Conservation (phyloP, 1,284 basidiomycete genomes). For the Gomphus sp. region DNA sequence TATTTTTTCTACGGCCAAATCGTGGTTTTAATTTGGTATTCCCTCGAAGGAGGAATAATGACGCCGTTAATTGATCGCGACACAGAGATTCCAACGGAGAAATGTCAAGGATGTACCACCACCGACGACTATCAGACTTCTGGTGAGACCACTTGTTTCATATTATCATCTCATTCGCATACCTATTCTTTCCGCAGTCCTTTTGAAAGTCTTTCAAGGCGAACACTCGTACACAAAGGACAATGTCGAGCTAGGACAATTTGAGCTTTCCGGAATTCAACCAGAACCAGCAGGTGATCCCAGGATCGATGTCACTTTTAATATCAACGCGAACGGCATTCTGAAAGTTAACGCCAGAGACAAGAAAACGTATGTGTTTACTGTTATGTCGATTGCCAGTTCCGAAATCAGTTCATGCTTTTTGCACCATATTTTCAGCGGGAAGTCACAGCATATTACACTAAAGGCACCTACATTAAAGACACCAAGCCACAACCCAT, state of each 20-base stretch:
- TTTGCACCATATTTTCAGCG: conserved; percentile 24
- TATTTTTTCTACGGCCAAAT: background rate
- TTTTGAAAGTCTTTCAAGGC: conserved; percentile 70
- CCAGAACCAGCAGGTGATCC: conserved; percentile 48
- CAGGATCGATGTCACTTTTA: conserved; percentile 55
- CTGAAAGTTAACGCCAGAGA: conserved; percentile 35
- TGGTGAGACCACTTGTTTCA: background rate
- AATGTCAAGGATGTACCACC: conserved; percentile 97
- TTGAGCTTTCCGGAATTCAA: conserved; percentile 72
- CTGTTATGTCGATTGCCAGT: background rate
- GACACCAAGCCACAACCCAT: conserved; percentile 27
- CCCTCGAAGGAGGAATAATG: conserved; percentile 64
- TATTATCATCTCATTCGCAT: background rate
- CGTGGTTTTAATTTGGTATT: background rate
- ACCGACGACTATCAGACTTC: conserved; percentile 92
- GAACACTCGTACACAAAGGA: conserved; percentile 95
- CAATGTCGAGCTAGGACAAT: conserved; percentile 96
- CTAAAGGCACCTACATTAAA: conserved; percentile 19
- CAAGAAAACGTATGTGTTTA: conserved; percentile 45
- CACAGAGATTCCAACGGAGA: conserved; percentile 97
- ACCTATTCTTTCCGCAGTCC: background rate
- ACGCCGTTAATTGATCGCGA: conserved; percentile 95
- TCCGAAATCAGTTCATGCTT: background rate
- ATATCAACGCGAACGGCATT: conserved; percentile 40
- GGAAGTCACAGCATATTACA: conserved; percentile 35